These are phyloP conservation scores for Trichosporon sp. DNA, from an alignment of 1,284 basidiomycete genomes.

Conservation along the genomic window DNA sequence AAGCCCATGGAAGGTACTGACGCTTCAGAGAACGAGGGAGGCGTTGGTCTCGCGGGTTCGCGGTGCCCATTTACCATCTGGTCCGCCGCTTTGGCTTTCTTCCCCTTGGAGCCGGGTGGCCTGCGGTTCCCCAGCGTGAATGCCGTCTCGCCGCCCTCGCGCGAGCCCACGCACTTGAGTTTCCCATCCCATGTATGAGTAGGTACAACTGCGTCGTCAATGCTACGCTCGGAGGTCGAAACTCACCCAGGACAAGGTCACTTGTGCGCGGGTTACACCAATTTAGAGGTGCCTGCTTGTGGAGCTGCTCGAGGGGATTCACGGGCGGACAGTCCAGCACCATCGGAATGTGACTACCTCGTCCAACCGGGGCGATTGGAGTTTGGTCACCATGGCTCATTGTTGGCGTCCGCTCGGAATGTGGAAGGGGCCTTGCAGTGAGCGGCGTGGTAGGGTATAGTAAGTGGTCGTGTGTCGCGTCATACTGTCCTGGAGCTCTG, in stretches of 20 bases:
- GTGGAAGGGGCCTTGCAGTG: background rate
- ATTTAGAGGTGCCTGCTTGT: conserved; percentile 44
- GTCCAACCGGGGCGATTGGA: conserved; percentile 32
- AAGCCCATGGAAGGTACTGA: conserved; percentile 44
- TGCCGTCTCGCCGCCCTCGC: background rate
- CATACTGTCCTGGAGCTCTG: background rate
- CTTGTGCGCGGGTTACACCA: conserved; percentile 47
- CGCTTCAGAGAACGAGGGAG: background rate
- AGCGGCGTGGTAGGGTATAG: background rate
- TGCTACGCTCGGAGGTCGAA: background rate
- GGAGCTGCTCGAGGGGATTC: conserved; percentile 39
- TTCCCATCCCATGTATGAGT: conserved; percentile 9
- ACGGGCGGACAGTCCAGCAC: background rate
- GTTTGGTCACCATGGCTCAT: conserved; percentile 7
- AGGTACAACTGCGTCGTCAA: conserved; percentile 20
- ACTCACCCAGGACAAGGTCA: conserved; percentile 53
- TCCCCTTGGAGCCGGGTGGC: background rate
- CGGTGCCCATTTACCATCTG: background rate
- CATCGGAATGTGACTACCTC: conserved; percentile 22
- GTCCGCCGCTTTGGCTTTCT: background rate
- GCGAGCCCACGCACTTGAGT: background rate
- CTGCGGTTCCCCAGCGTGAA: background rate
- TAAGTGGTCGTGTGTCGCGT: background rate
- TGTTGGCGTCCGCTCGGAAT: conserved; percentile 2
- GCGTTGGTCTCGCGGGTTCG: background rate